Evolutionary conservation across 1,139 yeast genomes (phyloP).

Genomic region (Kodamaea fungicola): DNA sequence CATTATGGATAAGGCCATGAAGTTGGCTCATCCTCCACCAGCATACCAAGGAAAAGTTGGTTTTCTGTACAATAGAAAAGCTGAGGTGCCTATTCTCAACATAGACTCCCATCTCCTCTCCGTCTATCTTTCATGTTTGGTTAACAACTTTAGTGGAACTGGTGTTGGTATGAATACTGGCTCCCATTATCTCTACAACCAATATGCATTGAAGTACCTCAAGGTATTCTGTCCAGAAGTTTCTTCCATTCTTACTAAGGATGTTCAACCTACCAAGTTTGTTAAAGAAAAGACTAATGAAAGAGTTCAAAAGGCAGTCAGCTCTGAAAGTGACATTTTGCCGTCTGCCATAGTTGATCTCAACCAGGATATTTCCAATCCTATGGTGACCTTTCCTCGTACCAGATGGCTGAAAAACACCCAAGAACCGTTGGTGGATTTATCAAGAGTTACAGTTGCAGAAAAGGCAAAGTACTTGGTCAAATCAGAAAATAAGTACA

Average conservation of each 20-base stretch:
- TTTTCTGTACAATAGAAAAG: conserved; percentile 16
- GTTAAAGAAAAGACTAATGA: conserved; percentile 15
- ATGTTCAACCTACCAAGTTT: conserved; percentile 2
- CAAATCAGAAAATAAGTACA: background rate
- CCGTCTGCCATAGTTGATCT: background rate
- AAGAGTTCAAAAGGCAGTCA: conserved; percentile 11
- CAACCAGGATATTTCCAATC: conserved; percentile 19
- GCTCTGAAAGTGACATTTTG: no score
- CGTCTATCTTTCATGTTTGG: conserved; percentile 29
- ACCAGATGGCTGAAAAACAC: conserved; percentile 1
- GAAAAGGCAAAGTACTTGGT: conserved; percentile 16
- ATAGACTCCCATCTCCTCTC: conserved; percentile 31
- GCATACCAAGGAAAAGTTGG: conserved; percentile 25
- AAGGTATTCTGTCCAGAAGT: conserved; percentile 35
- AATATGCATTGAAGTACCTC: conserved; percentile 27
- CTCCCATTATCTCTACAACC: conserved; percentile 30
- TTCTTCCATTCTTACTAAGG: no score
- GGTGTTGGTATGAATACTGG: conserved; percentile 21
- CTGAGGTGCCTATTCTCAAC: conserved; percentile 20
- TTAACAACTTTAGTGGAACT: conserved; percentile 27
- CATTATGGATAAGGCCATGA: conserved; percentile 25
- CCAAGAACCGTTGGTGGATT: conserved; percentile 27
- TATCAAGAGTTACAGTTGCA: conserved; percentile 22
- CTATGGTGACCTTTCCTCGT: conserved; percentile 30
- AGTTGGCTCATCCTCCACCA: conserved; percentile 31